Conservation (phyloP, 2,329 filamentous ascomycete genomes). For the Chlorencoelia australis region DNA sequence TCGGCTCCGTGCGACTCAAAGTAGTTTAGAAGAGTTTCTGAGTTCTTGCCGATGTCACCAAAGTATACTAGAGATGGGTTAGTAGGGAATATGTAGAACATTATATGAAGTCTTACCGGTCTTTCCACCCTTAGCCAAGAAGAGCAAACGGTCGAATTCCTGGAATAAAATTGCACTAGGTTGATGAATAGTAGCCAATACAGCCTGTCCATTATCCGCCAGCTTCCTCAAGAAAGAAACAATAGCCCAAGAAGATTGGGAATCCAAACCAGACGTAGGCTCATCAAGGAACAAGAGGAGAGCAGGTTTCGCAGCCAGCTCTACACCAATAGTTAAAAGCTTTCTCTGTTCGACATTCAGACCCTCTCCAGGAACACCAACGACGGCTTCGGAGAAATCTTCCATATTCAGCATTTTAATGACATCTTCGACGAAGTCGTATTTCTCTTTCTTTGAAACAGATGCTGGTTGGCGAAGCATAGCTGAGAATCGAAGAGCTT, state of each 20-base stretch:
- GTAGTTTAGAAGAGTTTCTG: constrained; percentile 39
- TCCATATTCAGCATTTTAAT: constrained; percentile 89
- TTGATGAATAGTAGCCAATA: constrained; percentile 93
- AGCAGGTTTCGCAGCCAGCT: constrained; percentile 83
- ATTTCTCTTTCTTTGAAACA: constrained; percentile 64
- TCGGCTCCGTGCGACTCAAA: constrained; percentile 64
- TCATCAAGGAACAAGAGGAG: constrained; percentile 89
- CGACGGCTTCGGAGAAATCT: constrained; percentile 81
- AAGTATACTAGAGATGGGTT: too few relatives aligned
- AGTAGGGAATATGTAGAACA: too few relatives aligned
- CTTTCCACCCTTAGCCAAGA: constrained; percentile 65
- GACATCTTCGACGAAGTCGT: constrained; percentile 82
- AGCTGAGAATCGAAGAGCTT: constrained; percentile 80
- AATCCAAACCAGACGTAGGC: constrained; percentile 88
- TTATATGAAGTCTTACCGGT: too few relatives aligned
- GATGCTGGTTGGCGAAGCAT: constrained; percentile 74
- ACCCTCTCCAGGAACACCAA: constrained; percentile 85
- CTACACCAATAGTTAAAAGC: constrained; percentile 89
- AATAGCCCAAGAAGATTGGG: constrained; percentile 90
- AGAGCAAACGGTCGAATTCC: constrained; percentile 72
- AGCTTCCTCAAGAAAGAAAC: constrained; percentile 80
- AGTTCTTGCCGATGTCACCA: constrained; percentile 55
- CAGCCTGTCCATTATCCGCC: constrained; percentile 79
- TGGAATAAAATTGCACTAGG: constrained; percentile 91
- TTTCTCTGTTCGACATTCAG: constrained; percentile 63